A percentile compares a stretch with the other conserved stretches of the same genome.
phyloP scores from a whole-genome alignment of 345 rosid genomes.

The Brassica nigra region DNA sequence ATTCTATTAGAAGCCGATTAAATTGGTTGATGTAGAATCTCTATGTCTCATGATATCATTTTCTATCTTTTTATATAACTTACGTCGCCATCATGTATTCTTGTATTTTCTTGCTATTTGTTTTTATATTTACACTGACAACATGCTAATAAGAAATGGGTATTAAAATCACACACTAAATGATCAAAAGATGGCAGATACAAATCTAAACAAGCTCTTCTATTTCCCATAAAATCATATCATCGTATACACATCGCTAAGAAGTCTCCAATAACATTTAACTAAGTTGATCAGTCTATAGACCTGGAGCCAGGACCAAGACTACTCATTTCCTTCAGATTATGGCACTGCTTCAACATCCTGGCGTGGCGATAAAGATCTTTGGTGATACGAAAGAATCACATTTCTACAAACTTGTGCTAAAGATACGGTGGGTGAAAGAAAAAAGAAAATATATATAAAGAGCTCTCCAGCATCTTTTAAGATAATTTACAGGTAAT shows the following conservation, averaged over 20 bases:
- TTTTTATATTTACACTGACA: background rate
- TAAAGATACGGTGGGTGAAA: background rate
- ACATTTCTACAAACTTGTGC: slow-evolving; percentile 35
- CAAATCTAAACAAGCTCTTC: slow-evolving; percentile 27
- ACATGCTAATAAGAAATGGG: slow-evolving; percentile 1
- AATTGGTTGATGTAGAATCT: slow-evolving; percentile 31
- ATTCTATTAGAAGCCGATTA: slow-evolving; percentile 21
- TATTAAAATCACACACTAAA: slow-evolving; percentile 22
- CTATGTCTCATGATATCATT: background rate
- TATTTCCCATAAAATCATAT: slow-evolving; percentile 7
- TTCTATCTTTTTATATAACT: background rate
- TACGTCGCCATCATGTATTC: background rate
- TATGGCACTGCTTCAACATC: slow-evolving; percentile 7
- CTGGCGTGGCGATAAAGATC: background rate
- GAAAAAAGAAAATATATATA: background rate
- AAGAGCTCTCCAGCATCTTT: slow-evolving; percentile 15
- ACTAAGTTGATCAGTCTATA: slow-evolving; percentile 24
- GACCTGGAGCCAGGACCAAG: slow-evolving; percentile 17
- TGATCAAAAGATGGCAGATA: slow-evolving; percentile 6
- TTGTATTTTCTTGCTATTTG: background rate
- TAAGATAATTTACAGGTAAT: slow-evolving; percentile 19
- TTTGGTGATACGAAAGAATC: slow-evolving; percentile 21
- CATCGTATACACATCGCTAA: slow-evolving; percentile 18
- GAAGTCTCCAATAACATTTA: slow-evolving; percentile 19
- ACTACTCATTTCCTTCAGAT: background rate